phyloP scores from a whole-genome alignment of 306 rosid genomes.

The Leucaena leucocephala region DNA sequence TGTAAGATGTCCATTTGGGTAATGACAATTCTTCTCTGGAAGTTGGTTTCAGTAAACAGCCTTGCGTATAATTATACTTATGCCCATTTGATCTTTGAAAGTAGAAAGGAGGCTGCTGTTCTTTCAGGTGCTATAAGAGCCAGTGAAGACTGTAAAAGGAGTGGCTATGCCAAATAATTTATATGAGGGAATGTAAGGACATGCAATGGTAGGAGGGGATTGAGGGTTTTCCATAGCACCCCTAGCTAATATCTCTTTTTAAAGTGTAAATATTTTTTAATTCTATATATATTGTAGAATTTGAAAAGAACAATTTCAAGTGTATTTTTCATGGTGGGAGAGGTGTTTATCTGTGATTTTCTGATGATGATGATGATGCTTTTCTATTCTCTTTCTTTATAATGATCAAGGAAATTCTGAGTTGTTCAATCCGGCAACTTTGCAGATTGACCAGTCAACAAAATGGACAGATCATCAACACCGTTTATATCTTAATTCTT shows the following conservation, averaged over 20 bases:
- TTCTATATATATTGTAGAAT: constrained; percentile 14
- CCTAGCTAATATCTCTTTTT: neutral
- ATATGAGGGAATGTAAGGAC: neutral
- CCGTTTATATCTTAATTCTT: constrained; percentile 62
- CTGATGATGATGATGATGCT: constrained; percentile 1
- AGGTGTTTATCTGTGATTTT: constrained; percentile 17
- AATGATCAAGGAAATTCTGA: constrained; percentile 32
- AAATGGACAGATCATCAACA: constrained; percentile 89
- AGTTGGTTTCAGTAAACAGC: neutral
- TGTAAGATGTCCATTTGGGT: neutral
- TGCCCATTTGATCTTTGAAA: neutral
- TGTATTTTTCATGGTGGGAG: constrained; percentile 12
- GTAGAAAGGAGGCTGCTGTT: neutral
- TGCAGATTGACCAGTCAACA: constrained; percentile 52
- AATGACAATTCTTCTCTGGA: neutral
- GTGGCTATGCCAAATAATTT: neutral
- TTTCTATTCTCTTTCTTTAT: constrained; percentile 9
- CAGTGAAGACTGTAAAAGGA: neutral
- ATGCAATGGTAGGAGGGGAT: neutral
- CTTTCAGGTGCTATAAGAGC: neutral
- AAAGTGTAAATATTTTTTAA: neutral
- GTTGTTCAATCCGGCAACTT: constrained; percentile 16
- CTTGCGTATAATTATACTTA: neutral
- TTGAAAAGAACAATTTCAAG: constrained; percentile 9
- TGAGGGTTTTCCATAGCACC: neutral